Percentiles rank a stretch among this genome's conserved stretches.
phyloP scores from a whole-genome alignment of 768 basidiomycete species.

The Mycena chlorophos region DNA sequence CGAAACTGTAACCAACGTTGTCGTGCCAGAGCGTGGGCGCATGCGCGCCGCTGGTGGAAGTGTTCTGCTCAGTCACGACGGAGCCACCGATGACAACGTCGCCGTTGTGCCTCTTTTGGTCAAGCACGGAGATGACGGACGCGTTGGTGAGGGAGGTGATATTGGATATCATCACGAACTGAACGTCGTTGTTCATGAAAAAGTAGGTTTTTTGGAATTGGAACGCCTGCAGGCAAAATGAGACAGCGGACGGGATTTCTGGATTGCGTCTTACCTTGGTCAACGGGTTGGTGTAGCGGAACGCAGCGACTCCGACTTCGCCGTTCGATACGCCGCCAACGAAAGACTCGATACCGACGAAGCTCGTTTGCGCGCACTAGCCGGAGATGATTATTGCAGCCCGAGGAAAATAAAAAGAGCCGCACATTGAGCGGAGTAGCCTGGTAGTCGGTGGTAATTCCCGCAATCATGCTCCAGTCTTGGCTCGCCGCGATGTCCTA shows the following conservation, averaged over 20 bases:
- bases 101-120: conserved; percentile 55
- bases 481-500: conserved; percentile 57
- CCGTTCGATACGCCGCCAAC: conserved; percentile 70
- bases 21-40: conserved; percentile 59
- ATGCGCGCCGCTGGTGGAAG: no score
- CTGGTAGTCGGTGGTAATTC: conserved; percentile 65
- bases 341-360: conserved; percentile 52
- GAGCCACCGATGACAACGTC: conserved; percentile 44
- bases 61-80: no score
- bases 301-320: conserved; percentile 53
- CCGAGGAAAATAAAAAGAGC: no score
- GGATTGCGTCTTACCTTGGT: no score
- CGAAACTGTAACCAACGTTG: conserved; percentile 61
- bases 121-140: conserved; percentile 63
- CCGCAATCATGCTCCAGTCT: conserved; percentile 81
- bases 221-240: no score
- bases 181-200: conserved; percentile 64
- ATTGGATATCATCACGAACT: conserved; percentile 60
- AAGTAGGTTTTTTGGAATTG: conserved; percentile 74
- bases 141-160: conserved; percentile 46
- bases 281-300: conserved; percentile 67
- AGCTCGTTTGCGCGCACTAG: conserved; percentile 44
- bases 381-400: no score
- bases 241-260: no score
- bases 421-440: conserved; percentile 53